Evolutionary conservation across 2,329 filamentous ascomycete species (phyloP), one percentile per base, ranked within the genome.

Genomic region (Rhexocercosporidium sp.): DNA sequence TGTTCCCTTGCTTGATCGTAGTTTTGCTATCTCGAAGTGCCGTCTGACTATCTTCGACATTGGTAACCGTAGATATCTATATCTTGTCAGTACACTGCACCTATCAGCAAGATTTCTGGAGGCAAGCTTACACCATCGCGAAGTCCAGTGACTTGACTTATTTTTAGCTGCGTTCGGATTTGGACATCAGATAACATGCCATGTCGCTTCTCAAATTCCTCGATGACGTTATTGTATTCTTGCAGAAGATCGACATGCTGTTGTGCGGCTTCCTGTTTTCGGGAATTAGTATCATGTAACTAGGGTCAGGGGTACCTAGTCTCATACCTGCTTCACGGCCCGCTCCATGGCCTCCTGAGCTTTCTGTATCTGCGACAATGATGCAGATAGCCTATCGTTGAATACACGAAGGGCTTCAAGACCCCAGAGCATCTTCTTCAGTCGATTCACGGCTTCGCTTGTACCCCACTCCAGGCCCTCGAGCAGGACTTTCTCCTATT

Each of bases 1-100:
- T 88, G 69, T 87, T 83, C 0, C 86, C 86, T 75, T 90, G 87
- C 65, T 88, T 86, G 60, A 90, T 87, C 2, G 85, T 86, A 67
- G 86, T 83, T n/a, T 86, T 78, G 31, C 82, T 84, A 74, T 89
- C 86, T 72, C 86, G 85, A 66, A 89, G 59, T 14, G 65, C 62
- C 8, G 64, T 69, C 18, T 66, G 67, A 27, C 49, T 71, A 22
- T 71, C 69, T 54, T 68, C 68, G 14, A 73, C 70, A 29, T 70
- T 70, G 5, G 70, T 70, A 1, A 73, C 65, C 11, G 70, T 59
- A 20, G 71, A 72, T 27, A 71, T 70, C 70, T 72, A 14, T 11
- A 16, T 18, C 1, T 18, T 39, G 34, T 57, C 16, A 57, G n/a
- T 25, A 27, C 6, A 8, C 9, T 8, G 16, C 31, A n/a, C n/a